Evolutionary conservation across 2,329 filamentous ascomycete genomes (phyloP).

Genomic region (Ophidiomyces ophidiicola): DNA sequence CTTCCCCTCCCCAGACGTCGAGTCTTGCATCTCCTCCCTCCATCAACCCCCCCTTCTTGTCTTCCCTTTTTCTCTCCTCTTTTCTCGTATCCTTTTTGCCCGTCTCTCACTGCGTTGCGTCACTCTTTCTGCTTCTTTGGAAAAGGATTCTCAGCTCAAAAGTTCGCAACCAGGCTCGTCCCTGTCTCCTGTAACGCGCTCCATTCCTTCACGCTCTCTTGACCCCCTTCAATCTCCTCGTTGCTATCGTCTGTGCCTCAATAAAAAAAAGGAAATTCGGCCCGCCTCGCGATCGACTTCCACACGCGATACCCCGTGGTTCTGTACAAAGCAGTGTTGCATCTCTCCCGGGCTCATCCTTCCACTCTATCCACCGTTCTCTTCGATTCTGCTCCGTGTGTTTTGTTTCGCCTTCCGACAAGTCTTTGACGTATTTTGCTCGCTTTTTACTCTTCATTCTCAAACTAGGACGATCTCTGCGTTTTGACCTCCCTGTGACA

Average conservation of each 20-base stretch:
- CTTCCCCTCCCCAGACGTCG: slow-evolving; percentile 18
- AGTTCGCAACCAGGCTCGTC: slow-evolving; percentile 4
- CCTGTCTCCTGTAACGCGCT: slow-evolving; percentile 1
- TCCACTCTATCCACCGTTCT: too few relatives aligned
- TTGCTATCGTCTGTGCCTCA: neutral
- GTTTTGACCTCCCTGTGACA: neutral
- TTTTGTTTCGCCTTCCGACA: too few relatives aligned
- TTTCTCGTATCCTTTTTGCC: slow-evolving; percentile 5
- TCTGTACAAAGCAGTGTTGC: too few relatives aligned
- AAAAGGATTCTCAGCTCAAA: neutral
- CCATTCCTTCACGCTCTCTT: neutral
- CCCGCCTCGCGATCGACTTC: neutral
- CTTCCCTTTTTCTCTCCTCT: slow-evolving; percentile 9
- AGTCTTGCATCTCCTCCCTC: slow-evolving; percentile 11
- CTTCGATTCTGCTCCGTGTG: too few relatives aligned
- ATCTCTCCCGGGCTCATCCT: too few relatives aligned
- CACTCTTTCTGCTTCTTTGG: neutral
- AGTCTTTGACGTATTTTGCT: too few relatives aligned
- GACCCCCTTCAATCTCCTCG: too few relatives aligned
- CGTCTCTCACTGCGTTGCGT: slow-evolving; percentile 4
- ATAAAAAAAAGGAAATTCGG: neutral
- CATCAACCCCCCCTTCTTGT: slow-evolving; percentile 11
- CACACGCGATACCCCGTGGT: neutral
- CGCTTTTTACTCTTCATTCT: too few relatives aligned
- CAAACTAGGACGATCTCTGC: too few relatives aligned